These are phyloP conservation scores for Phytopythium aichiense DNA, from an alignment of 352 stramenopile species.

Conservation along the genomic window DNA sequence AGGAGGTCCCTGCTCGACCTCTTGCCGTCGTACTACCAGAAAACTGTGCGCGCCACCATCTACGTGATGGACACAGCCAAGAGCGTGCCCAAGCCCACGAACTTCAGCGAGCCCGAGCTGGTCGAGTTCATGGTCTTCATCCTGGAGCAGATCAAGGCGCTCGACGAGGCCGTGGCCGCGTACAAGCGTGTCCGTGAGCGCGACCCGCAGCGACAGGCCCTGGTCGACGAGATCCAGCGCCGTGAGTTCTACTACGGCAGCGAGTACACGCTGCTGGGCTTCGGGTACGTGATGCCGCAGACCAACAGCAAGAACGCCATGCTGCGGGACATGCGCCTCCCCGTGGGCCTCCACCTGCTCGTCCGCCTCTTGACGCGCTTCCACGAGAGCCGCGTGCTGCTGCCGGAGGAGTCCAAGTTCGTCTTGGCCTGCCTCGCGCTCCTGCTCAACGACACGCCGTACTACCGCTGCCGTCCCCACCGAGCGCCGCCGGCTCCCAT, in stretches of 20 bases:
- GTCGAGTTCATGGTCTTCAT: constrained; percentile 24
- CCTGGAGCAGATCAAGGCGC: constrained; percentile 13
- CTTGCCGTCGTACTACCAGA: constrained; percentile 36
- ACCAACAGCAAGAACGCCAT: constrained; percentile 57
- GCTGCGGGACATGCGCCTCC: constrained; percentile 48
- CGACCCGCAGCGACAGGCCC: constrained; percentile 28
- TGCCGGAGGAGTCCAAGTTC: constrained; percentile 43
- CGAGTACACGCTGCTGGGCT: constrained; percentile 50
- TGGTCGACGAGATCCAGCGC: constrained; percentile 28
- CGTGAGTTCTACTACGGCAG: constrained; percentile 43
- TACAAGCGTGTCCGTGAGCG: constrained; percentile 29
- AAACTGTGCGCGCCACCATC: constrained; percentile 26
- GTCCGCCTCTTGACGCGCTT: constrained; percentile 48
- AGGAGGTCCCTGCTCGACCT: constrained; percentile 23
- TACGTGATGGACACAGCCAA: constrained; percentile 20
- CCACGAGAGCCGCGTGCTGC: constrained; percentile 54
- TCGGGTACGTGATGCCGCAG: constrained; percentile 45
- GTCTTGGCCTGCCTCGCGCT: constrained; percentile 50
- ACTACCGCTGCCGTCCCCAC: constrained; percentile 37
- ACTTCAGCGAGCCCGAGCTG: constrained; percentile 33
- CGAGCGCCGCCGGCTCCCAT: background rate
- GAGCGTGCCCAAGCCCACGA: constrained; percentile 18
- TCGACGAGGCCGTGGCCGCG: constrained; percentile 22
- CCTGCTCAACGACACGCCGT: constrained; percentile 36
- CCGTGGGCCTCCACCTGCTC: constrained; percentile 48